Conservation (phyloP, 2,329 filamentous ascomycete species). For the Truncatella angustata region DNA sequence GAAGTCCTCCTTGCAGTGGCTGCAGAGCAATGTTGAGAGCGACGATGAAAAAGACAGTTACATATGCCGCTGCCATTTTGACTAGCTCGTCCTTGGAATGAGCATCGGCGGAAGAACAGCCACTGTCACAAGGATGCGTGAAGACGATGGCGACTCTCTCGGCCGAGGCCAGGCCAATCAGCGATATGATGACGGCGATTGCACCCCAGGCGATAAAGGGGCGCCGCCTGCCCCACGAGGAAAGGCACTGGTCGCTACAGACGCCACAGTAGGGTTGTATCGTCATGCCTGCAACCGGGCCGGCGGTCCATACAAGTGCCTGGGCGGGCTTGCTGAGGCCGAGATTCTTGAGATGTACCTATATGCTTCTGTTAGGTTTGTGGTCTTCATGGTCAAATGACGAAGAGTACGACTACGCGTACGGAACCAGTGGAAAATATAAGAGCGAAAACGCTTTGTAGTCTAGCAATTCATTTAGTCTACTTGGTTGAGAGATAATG, state of each 20-base stretch:
- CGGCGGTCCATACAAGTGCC: neutral
- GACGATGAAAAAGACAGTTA: neutral
- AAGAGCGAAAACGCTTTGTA: neutral
- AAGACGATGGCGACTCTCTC: too few species aligned
- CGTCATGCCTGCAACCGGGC: neutral
- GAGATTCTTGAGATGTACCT: neutral
- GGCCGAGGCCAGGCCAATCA: neutral
- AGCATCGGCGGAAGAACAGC: neutral
- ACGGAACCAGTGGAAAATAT: slow-evolving; percentile 1
- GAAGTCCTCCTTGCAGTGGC: neutral
- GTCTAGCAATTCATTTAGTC: neutral
- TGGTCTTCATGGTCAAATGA: neutral
- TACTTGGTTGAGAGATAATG: neutral
- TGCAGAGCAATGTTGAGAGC: neutral
- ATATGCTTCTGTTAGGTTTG: neutral
- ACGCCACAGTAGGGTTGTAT: neutral
- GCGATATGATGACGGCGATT: neutral
- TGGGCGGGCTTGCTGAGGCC: neutral
- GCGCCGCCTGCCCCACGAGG: neutral
- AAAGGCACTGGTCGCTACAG: neutral
- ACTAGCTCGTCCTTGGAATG: too few species aligned
- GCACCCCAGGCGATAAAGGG: neutral
- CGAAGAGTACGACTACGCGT: neutral
- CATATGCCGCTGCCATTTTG: too few species aligned
- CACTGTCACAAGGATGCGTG: neutral